Evolutionary conservation across 495 filamentous ascomycete genomes (phyloP).

Genomic region (Hyaloscypha bicolor): DNA sequence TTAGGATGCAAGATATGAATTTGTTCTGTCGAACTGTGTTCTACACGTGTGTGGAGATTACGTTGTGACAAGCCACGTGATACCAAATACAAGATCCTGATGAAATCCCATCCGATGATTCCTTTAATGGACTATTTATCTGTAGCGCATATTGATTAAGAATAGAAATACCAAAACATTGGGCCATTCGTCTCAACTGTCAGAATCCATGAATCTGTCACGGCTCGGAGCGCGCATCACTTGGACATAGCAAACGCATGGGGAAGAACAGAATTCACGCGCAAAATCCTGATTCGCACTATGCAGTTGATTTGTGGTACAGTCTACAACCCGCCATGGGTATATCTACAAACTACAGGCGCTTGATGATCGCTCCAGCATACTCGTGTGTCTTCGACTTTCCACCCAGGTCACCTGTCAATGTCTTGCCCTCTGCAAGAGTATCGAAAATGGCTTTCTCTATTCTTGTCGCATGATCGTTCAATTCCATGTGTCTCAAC

Average conservation of each 20-base stretch:
- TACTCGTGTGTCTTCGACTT: conserved; percentile 93
- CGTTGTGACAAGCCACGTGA: background rate
- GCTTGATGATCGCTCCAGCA: conserved; percentile 85
- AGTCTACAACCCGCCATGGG: conserved; percentile 27
- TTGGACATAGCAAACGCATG: background rate
- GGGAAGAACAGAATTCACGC: background rate
- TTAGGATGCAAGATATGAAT: background rate
- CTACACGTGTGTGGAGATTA: conserved; percentile 20
- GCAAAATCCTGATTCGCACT: background rate
- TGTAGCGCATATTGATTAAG: too few relatives aligned
- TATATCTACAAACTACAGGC: conserved; percentile 72
- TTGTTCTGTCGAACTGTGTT: conserved; percentile 10
- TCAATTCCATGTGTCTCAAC: conserved; percentile 96
- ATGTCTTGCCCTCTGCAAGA: conserved; percentile 89
- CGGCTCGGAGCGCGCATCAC: background rate
- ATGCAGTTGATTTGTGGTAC: conserved; percentile 30
- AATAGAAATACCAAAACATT: too few relatives aligned
- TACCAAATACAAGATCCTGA: background rate
- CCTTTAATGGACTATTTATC: too few relatives aligned
- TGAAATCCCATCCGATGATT: background rate
- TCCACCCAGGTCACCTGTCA: conserved; percentile 94
- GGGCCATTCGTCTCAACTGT: background rate
- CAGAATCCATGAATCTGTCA: background rate
- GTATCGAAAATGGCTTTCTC: conserved; percentile 94
- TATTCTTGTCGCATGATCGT: conserved; percentile 81